Conservation (phyloP, 495 filamentous ascomycete species). For the Penicillium cataractarum region DNA sequence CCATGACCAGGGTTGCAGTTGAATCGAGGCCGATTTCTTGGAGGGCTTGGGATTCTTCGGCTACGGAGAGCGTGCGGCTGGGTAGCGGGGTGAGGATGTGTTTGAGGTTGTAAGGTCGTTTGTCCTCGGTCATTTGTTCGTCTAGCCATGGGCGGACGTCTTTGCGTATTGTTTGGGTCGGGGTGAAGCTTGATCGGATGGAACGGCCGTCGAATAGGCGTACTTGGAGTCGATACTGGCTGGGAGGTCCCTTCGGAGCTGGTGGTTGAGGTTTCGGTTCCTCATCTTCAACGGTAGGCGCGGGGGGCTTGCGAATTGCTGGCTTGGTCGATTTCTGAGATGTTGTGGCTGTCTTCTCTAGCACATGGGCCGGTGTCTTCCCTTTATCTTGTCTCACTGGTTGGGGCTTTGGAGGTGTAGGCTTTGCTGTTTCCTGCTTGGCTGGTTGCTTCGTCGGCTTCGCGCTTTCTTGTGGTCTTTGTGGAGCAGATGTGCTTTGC, state of each 20-base stretch:
- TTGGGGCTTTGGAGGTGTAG: conserved; percentile 10
- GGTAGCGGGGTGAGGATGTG: conserved; percentile 79
- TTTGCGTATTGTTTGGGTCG: conserved; percentile 60
- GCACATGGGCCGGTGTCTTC: conserved; percentile 7
- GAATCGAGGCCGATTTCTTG: conserved; percentile 70
- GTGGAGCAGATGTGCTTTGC: background rate
- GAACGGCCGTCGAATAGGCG: conserved; percentile 83
- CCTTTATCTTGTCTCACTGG: conserved; percentile 14
- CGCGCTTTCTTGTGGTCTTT: conserved; percentile 7
- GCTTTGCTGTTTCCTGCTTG: background rate
- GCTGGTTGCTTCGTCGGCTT: conserved; percentile 7
- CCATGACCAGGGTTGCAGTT: conserved; percentile 79
- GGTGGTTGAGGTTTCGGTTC: conserved; percentile 17
- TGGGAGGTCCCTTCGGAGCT: conserved; percentile 32
- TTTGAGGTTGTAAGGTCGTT: conserved; percentile 77
- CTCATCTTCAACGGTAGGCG: conserved; percentile 15
- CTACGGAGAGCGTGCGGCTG: conserved; percentile 68
- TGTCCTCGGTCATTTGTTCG: conserved; percentile 46
- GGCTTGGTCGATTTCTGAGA: conserved; percentile 22
- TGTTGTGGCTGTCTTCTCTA: conserved; percentile 4
- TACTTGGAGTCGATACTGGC: conserved; percentile 69
- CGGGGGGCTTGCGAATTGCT: conserved; percentile 9
- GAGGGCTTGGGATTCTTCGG: conserved; percentile 72
- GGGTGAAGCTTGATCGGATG: conserved; percentile 71
- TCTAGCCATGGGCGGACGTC: conserved; percentile 83